Percentiles rank a stretch among this genome's conserved stretches.
Evolutionary conservation across 192 early-diverging fungal species (phyloP).

Genomic region (Backusella tarrabulga): DNA sequence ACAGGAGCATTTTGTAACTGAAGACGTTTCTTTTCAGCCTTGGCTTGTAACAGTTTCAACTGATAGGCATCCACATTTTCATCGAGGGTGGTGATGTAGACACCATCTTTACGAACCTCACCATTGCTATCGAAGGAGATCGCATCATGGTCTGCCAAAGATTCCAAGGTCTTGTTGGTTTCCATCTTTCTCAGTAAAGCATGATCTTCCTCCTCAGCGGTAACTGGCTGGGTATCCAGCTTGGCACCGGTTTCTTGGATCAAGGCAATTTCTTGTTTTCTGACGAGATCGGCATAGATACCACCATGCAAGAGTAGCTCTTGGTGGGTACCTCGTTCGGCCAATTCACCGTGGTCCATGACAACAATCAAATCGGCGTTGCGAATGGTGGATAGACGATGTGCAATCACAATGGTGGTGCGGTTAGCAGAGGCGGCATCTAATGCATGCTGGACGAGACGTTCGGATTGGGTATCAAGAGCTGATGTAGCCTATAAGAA

Average conservation of each 20-base stretch:
- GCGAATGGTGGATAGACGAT: constrained; percentile 62
- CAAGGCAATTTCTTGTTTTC: not conserved
- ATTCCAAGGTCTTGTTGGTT: not conserved
- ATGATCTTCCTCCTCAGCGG: not conserved
- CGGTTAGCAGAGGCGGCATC: constrained; percentile 27
- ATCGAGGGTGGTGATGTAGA: constrained; percentile 6
- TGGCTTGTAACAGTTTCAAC: constrained; percentile 26
- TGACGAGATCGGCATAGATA: constrained; percentile 57
- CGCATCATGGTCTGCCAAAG: constrained; percentile 23
- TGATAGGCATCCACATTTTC: constrained; percentile 20
- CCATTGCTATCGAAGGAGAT: constrained; percentile 22
- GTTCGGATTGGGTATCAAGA: not conserved
- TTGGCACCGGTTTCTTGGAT: not conserved
- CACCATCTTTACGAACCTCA: not conserved
- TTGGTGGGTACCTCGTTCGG: constrained; percentile 76
- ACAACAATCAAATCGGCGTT: constrained; percentile 84
- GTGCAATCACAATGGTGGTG: constrained; percentile 72
- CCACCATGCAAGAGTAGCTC: constrained; percentile 64
- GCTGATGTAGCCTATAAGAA: not conserved
- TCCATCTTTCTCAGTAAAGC: not conserved
- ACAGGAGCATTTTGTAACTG: constrained; percentile 54
- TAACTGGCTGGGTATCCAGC: not conserved
- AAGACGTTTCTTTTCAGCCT: constrained; percentile 35
- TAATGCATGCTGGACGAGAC: constrained; percentile 39
- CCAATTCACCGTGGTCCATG: constrained; percentile 61